Evolutionary conservation across 805 yeast genomes (phyloP).

Genomic region (Cyberlindnera americana): DNA sequence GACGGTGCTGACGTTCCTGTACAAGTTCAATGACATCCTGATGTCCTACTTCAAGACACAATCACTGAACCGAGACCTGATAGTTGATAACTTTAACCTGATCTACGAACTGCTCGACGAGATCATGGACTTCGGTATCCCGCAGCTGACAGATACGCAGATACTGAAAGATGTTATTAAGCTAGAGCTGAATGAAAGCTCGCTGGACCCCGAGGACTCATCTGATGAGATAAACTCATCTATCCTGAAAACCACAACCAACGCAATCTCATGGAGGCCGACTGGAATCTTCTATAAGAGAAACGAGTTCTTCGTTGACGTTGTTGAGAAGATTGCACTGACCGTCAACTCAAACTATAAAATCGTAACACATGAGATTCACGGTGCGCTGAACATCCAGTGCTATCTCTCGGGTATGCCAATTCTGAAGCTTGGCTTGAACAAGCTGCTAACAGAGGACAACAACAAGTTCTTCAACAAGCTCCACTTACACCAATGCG

Average conservation of each 20-base stretch:
- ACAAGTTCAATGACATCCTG: constrained; percentile 42
- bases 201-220: constrained; percentile 4
- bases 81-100: constrained; percentile 68
- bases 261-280: constrained; percentile 85
- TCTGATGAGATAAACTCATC: constrained; percentile 51
- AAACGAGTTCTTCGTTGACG: constrained; percentile 87
- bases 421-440: constrained; percentile 66
- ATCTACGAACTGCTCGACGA: constrained; percentile 85
- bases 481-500: constrained; percentile 85
- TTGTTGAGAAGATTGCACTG: constrained; percentile 70
- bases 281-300: constrained; percentile 85
- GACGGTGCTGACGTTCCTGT: constrained; percentile 54
- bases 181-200: constrained; percentile 36
- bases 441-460: constrained; percentile 41
- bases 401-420: constrained; percentile 93
- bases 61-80: constrained; percentile 50
- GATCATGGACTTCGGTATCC: constrained; percentile 84
- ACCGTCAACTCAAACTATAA: constrained; percentile 55
- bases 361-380: constrained; percentile 62
- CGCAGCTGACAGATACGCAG: constrained; percentile 78
- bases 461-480: constrained; percentile 47
- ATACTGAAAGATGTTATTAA: constrained; percentile 76
- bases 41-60: constrained; percentile 40
- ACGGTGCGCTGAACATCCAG: constrained; percentile 70
- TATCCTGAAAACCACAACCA: constrained; percentile 72